Base-by-base conservation (phyloP, 441 rosid species). In the Manihot esculenta region DNA sequence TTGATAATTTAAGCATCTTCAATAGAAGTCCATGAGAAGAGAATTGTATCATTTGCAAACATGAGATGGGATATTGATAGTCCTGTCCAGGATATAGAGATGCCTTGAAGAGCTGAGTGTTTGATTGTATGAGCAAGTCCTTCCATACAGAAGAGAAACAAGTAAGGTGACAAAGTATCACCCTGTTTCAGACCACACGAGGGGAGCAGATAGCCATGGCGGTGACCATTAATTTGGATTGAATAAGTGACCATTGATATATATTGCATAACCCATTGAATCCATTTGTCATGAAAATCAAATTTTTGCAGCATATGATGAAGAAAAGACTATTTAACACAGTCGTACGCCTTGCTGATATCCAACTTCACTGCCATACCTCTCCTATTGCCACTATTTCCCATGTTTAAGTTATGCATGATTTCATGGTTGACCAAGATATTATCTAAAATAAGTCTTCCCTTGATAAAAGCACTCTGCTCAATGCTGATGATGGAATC, bases 131-230 rank as follows among this genome's bases (percentile, higher is more conserved):
- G 18, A 13, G 58, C 49, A 1, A 65, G 7, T 0, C 50, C 69
- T 11, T 48, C 42, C 1, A 10, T 11, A 0, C 24, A 21, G 12
- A 65, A 2, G 0, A 49, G 1, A 10, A 65, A 65, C 0, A 65
- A 23, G 9, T 65, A 65, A 3, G 45, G 69, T 5, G 69, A 65
- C 3, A 65, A 21, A 14, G 69, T 57, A 15, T 65, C 58, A 24
- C 69, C 57, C 42, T 65, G 69, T 50, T 58, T 48, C 26, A 30
- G 38, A 1, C 69, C 69, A 2, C 58, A 24, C 2, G n/a, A 10
- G 4, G 69, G 57, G 5, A 0, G 23, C 2, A 17, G 2, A 49
- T 49, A 1, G 2, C 53, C 53, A 13, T 10, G 5, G 1, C 5
- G 6, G 1, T 13, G 6, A 13, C 53, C 53, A 14, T 49, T 49